Evolutionary conservation across 192 early-diverging fungal genomes (phyloP).

Genomic region (Polychytrium aggregatum): DNA sequence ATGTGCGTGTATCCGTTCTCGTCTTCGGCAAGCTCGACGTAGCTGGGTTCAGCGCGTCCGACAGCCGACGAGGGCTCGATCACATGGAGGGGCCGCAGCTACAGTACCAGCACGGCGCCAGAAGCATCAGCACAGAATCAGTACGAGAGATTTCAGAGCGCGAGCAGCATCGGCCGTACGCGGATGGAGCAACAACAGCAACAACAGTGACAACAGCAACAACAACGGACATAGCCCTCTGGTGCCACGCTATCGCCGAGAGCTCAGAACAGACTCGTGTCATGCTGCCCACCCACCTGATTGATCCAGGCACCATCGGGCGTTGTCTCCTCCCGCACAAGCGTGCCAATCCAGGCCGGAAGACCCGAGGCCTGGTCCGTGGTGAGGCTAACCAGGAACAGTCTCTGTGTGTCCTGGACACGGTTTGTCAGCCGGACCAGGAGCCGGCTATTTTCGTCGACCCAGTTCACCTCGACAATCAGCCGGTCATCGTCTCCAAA

Average conservation of each 20-base stretch:
- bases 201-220: no score
- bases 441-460: conserved; percentile 35
- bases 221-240: no score
- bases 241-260: no score
- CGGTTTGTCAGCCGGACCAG: conserved; percentile 77
- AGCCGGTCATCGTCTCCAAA: conserved; percentile 62
- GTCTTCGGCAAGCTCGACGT: conserved; percentile 40
- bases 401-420: conserved; percentile 69
- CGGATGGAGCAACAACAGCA: no score
- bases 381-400: conserved; percentile 47
- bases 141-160: neutral
- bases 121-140: neutral
- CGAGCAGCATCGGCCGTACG: neutral
- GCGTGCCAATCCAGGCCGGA: conserved; percentile 43
- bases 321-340: conserved; percentile 55
- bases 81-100: conserved; percentile 18
- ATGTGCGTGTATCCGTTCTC: conserved; percentile 30
- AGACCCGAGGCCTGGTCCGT: conserved; percentile 22
- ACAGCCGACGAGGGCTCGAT: conserved; percentile 21
- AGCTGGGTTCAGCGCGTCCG: conserved; percentile 11
- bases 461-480: conserved; percentile 77
- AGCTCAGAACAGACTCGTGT: no score
- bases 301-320: conserved; percentile 38
- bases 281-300: no score
- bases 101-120: no score